phyloP scores from a whole-genome alignment of 306 rosid genomes.

The Cucurbita moschata region DNA sequence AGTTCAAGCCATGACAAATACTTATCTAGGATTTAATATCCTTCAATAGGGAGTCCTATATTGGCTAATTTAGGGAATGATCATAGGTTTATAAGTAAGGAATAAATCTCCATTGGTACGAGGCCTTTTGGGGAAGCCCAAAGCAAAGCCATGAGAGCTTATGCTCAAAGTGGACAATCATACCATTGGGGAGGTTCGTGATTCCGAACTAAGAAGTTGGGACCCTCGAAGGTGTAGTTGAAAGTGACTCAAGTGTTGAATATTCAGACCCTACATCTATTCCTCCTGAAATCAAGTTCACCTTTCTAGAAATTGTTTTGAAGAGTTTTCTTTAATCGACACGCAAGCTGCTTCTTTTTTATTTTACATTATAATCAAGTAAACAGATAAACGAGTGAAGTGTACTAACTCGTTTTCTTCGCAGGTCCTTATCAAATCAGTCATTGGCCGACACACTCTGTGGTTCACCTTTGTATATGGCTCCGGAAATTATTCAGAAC shows the following conservation, averaged over 20 bases:
- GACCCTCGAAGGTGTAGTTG: too few relatives aligned
- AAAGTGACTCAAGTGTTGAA: too few relatives aligned
- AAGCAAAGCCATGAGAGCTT: too few relatives aligned
- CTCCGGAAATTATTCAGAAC: constrained; percentile 76
- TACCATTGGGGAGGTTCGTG: too few relatives aligned
- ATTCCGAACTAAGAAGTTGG: too few relatives aligned
- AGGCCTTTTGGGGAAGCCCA: too few relatives aligned
- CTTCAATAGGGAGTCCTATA: too few relatives aligned
- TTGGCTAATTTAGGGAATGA: too few relatives aligned
- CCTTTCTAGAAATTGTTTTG: neutral
- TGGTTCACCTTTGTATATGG: constrained; percentile 98
- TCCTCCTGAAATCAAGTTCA: neutral
- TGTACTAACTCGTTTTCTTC: neutral
- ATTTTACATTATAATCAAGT: neutral
- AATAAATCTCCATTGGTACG: too few relatives aligned
- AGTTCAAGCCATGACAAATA: neutral
- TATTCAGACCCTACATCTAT: neutral
- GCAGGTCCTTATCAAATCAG: constrained; percentile 65
- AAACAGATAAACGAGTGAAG: neutral
- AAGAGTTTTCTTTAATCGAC: neutral
- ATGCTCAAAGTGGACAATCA: too few relatives aligned
- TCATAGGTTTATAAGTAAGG: too few relatives aligned
- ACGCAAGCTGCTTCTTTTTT: neutral
- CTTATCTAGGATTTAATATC: neutral
- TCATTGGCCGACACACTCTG: constrained; percentile 78